phyloP scores from a whole-genome alignment of 108 stramenopile species.

The Skeletonema menzelii region DNA sequence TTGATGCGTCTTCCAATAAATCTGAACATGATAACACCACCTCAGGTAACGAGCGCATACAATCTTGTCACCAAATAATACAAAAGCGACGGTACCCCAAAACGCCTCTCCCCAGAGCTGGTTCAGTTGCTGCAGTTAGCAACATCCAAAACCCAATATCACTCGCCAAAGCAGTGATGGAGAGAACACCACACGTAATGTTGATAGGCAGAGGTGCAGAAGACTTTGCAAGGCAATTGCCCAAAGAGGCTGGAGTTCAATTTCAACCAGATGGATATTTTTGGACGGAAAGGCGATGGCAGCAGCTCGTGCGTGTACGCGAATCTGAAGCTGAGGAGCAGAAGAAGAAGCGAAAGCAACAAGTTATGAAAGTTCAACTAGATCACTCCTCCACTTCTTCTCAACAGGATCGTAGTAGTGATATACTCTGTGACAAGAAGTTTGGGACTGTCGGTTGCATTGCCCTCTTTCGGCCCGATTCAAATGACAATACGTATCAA shows the following conservation, averaged over 20 bases:
- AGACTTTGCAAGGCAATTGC: slow-evolving; percentile 21
- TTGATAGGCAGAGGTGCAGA: slow-evolving; percentile 33
- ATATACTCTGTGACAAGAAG: slow-evolving; percentile 7
- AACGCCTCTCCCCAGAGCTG: slow-evolving; percentile 28
- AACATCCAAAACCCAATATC: slow-evolving; percentile 34
- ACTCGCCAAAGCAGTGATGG: slow-evolving; percentile 33
- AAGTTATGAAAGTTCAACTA: slow-evolving; percentile 28
- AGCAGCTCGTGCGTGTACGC: slow-evolving; percentile 18
- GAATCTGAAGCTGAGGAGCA: not conserved
- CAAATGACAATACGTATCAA: slow-evolving; percentile 1
- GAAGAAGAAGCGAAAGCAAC: not conserved
- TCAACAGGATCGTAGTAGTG: not conserved
- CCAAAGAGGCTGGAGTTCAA: slow-evolving; percentile 8
- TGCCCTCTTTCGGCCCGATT: slow-evolving; percentile 11
- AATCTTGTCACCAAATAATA: slow-evolving; percentile 14
- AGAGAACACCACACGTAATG: slow-evolving; percentile 34
- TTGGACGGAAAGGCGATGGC: slow-evolving; percentile 35
- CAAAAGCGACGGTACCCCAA: slow-evolving; percentile 13
- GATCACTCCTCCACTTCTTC: slow-evolving; percentile 12
- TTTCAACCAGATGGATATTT: slow-evolving; percentile 32
- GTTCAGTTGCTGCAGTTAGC: slow-evolving; percentile 26
- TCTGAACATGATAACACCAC: not conserved
- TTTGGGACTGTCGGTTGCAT: slow-evolving; percentile 46
- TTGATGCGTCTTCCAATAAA: not conserved
- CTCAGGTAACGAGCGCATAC: not conserved